phyloP scores from a whole-genome alignment of 148 eudicot species.

The Spergularia marina region DNA sequence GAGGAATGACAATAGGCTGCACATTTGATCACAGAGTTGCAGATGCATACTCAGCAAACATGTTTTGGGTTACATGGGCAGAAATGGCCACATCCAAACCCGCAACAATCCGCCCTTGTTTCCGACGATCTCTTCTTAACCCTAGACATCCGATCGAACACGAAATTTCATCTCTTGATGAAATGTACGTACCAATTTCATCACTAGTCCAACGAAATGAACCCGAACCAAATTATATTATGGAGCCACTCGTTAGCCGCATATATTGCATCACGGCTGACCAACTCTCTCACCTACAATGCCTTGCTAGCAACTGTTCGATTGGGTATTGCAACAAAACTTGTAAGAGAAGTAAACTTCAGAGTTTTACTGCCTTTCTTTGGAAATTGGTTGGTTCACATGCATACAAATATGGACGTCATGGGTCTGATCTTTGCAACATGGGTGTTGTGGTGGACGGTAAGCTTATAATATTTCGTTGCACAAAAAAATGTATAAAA shows the following conservation, averaged over 20 bases:
- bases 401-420: constrained; percentile 19
- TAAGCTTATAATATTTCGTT: not conserved
- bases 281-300: constrained; percentile 38
- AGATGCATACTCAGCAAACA: constrained; percentile 71
- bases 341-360: constrained; percentile 39
- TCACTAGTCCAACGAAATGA: constrained; percentile 20
- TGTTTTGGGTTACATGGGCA: constrained; percentile 78
- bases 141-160: constrained; percentile 43
- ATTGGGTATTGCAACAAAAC: not conserved
- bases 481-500: no score
- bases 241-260: constrained; percentile 38
- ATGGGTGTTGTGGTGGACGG: constrained; percentile 81
- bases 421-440: constrained; percentile 26
- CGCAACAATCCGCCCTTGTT: constrained; percentile 34
- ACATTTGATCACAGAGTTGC: constrained; percentile 71
- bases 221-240: not conserved
- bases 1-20: constrained; percentile 50
- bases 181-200: constrained; percentile 44
- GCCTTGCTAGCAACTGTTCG: constrained; percentile 19
- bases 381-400: constrained; percentile 54
- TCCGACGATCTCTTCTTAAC: constrained; percentile 47
- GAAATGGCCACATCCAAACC: constrained; percentile 40
- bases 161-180: constrained; percentile 20
- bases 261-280: constrained; percentile 44
- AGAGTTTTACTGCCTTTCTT: constrained; percentile 57